These are phyloP conservation scores for Ambrosiella beaveri DNA, from an alignment of 2,329 filamentous ascomycete species.

Conservation along the genomic window DNA sequence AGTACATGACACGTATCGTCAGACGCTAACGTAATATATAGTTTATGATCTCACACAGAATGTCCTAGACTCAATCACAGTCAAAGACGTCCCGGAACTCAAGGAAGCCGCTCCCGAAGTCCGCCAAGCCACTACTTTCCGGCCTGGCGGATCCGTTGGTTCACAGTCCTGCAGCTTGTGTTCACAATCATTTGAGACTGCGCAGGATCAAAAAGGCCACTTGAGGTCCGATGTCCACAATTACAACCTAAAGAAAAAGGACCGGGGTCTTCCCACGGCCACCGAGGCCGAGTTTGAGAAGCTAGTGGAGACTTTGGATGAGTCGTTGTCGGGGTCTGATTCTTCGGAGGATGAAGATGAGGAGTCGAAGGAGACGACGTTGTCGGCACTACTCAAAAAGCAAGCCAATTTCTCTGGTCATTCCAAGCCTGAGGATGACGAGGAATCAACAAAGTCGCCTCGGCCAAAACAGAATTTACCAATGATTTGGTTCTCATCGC, in stretches of 20 bases:
- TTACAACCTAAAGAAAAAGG: conserved; percentile 87
- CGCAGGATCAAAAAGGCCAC: conserved; percentile 72
- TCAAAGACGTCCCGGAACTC: conserved; percentile 20
- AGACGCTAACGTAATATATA: conserved; percentile 20
- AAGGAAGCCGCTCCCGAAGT: conserved; percentile 10
- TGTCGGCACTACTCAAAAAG: conserved; percentile 63
- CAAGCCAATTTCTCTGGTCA: conserved; percentile 54
- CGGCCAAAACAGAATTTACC: conserved; percentile 29
- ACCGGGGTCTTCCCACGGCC: conserved; percentile 55
- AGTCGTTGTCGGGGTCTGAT: conserved; percentile 81
- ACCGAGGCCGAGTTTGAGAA: conserved; percentile 74
- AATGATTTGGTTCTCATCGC: conserved; percentile 70
- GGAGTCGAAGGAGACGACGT: conserved; percentile 44
- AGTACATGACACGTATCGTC: not conserved
- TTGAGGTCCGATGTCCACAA: conserved; percentile 79
- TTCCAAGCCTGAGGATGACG: conserved; percentile 28
- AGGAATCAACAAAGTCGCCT: conserved; percentile 24
- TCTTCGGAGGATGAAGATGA: conserved; percentile 50
- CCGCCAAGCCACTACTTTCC: not conserved
- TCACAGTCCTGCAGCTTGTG: conserved; percentile 72
- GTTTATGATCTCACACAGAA: conserved; percentile 70
- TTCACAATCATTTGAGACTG: conserved; percentile 47
- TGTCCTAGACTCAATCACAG: conserved; percentile 49
- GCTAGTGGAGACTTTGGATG: conserved; percentile 64
- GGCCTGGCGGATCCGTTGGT: conserved; percentile 30